Conservation (phyloP, 2,329 filamentous ascomycete species). For the Xylaria digitata region DNA sequence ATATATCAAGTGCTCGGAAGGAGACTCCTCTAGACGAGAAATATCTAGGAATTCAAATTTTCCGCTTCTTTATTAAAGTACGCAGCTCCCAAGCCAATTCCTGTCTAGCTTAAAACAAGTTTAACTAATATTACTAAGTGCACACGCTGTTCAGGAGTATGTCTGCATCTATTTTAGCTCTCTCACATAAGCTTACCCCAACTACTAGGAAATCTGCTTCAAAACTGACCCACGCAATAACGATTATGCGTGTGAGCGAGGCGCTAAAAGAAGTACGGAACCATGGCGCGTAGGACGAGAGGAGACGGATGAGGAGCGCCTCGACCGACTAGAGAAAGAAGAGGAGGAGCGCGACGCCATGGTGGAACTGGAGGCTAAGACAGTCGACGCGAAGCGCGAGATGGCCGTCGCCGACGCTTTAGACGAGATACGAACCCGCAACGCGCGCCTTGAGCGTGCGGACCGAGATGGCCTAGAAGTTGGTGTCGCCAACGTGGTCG, state of each 20-base stretch:
- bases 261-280: conserved; percentile 93
- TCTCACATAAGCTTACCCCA: neutral
- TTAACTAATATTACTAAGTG: conserved; percentile 24
- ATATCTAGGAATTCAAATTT: conserved; percentile 89
- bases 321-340: conserved; percentile 86
- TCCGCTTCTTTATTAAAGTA: conserved; percentile 83
- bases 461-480: conserved; percentile 74
- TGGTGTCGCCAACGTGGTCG: conserved; percentile 62
- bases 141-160: conserved; percentile 41
- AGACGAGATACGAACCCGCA: conserved; percentile 92
- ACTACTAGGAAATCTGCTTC: conserved; percentile 36
- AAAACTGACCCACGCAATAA: conserved; percentile 91
- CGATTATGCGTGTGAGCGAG: conserved; percentile 83
- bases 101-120: neutral
- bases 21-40: conserved; percentile 88
- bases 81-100: neutral
- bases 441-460: conserved; percentile 85
- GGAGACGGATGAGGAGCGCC: conserved; percentile 87
- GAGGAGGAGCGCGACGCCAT: conserved; percentile 87
- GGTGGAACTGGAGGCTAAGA: conserved; percentile 95
- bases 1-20: conserved; percentile 71
- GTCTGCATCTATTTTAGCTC: neutral
- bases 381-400: conserved; percentile 89
- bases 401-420: conserved; percentile 97
- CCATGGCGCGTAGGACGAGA: conserved; percentile 77